Conservation (phyloP, 2,329 filamentous ascomycete species). For the Hypoxylon sp. region DNA sequence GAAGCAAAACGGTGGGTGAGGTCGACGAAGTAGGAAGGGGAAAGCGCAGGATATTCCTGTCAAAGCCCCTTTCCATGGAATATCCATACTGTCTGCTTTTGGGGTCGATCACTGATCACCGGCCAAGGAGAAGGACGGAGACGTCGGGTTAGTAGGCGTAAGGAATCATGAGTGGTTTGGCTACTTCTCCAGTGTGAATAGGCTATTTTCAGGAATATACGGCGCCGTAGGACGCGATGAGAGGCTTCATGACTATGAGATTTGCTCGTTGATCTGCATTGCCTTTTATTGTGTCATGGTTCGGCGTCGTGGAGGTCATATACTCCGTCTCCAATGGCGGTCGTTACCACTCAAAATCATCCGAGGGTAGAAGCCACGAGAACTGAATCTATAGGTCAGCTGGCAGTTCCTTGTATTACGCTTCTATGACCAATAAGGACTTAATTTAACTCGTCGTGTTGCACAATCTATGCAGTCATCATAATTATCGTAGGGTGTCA, state of each 20-base stretch:
- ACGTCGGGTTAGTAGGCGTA: background rate
- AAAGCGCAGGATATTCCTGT: background rate
- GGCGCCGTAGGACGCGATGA: background rate
- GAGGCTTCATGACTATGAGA: background rate
- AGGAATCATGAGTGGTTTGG: too few species aligned
- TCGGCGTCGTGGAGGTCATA: too few species aligned
- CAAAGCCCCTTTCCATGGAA: background rate
- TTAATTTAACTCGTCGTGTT: conserved; percentile 1
- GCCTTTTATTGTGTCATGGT: background rate
- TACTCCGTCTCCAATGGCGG: too few species aligned
- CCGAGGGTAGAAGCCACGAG: background rate
- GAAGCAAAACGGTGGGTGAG: background rate
- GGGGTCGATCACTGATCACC: background rate
- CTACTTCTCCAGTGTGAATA: too few species aligned
- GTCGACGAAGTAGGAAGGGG: background rate
- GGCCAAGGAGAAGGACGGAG: background rate
- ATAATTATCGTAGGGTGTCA: background rate
- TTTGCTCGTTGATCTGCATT: background rate
- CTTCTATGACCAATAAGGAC: background rate
- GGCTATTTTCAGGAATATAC: background rate
- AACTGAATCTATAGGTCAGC: background rate
- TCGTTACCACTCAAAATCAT: background rate
- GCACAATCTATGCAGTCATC: conserved; percentile 14
- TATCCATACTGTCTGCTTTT: too few species aligned
- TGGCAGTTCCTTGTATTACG: background rate